Evolutionary conservation across 345 rosid genomes (phyloP), one percentile per base, ranked within the genome.

Genomic region (Eucalyptus tenuipes): DNA sequence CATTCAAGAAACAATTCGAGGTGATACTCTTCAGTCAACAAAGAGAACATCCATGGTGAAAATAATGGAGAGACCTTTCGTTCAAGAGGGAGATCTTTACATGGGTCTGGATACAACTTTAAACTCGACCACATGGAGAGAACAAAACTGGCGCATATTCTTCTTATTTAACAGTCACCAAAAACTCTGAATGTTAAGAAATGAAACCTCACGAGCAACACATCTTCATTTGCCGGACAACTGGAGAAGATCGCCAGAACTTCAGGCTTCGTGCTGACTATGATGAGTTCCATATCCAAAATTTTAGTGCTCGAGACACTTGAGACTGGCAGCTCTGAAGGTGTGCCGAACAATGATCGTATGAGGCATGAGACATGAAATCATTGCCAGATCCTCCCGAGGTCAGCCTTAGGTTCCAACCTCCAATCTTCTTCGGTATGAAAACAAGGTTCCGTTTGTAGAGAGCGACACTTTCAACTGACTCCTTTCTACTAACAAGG

Each of bases 371-470:
- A 20, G 27, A 20, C 15, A 75, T 10, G 84, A 75, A 42, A 75
- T 37, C 47, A 11, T 20, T 40, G 15, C 0, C 47, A 11, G 15
- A 10, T 75, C 82, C 29, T 75, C 47, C 13, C 5, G 1, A 40
- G 82, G 47, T 75, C 82, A 75, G 47, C 82, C 82, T 20, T 75
- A 40, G 47, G 47, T 37, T 75, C 0, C 47, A 75, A 20, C 82
- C 82, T 42, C 47, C 29, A 22, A 40, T 20, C 47, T 75, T 75
- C 84, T 12, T 75, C 0, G 15, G 84, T 10, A 11, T 1, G 84
- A 75, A 40, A 0, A 75, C 9, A 2, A 40, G 16, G 29, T 20
- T 40, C 24, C 0, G 1, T 75, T 0, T 40, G 29, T 75, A 75
- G 47, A 40, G 16, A 75, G 45, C 2, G 8, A 75, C 47, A 75